These are phyloP conservation scores for Endothia cerciana DNA, from an alignment of 2,329 filamentous ascomycete genomes.

Conservation along the genomic window DNA sequence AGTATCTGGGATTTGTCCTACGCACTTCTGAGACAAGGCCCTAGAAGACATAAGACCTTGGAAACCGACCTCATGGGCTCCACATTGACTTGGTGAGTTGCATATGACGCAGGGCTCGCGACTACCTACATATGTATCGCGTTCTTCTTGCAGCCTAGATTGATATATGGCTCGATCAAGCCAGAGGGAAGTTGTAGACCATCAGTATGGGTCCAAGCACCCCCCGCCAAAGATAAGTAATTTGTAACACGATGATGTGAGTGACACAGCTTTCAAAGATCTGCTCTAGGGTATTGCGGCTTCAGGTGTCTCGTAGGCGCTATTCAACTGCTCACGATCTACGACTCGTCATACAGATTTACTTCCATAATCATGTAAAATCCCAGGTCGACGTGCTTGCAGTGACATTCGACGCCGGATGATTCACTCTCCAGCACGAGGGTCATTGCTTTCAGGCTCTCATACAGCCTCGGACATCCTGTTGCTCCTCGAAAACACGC, in stretches of 20 bases:
- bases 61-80: background rate
- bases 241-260: background rate
- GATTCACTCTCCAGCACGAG: background rate
- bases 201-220: too few species aligned
- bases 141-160: too few species aligned
- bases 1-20: background rate
- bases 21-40: background rate
- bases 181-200: background rate
- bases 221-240: background rate
- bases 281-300: background rate
- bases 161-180: background rate
- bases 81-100: background rate
- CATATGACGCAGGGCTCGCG: background rate
- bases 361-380: background rate
- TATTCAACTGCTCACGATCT: too few species aligned
- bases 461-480: background rate
- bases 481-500: too few species aligned
- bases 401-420: background rate
- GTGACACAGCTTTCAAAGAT: background rate
- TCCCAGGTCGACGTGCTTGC: background rate
- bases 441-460: background rate
- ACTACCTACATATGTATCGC: background rate
- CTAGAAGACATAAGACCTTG: background rate
- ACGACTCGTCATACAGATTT: background rate
- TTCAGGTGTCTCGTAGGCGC: background rate